A percentile compares a stretch with the other conserved stretches of the same genome.
Evolutionary conservation across 192 early-diverging fungal species (phyloP).

Genomic region (Nowakowskiella sp.): DNA sequence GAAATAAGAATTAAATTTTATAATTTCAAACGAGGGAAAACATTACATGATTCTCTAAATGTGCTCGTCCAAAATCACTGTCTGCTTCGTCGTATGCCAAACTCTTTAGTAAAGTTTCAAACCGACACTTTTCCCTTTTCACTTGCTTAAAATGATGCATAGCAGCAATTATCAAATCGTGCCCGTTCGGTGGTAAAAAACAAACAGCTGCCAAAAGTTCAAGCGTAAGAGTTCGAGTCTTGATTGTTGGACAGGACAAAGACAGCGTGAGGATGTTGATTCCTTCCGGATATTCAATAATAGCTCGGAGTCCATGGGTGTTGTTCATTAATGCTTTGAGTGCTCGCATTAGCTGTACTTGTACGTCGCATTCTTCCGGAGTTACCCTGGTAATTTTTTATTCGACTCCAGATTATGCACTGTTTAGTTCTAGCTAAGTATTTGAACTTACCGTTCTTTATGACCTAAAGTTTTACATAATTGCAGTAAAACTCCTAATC

Average conservation of each 20-base stretch:
- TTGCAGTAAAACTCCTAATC: constrained; percentile 8
- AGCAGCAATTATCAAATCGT: constrained; percentile 10
- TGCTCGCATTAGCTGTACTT: constrained; percentile 6
- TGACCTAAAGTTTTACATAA: constrained; percentile 4
- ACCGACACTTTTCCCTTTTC: constrained; percentile 2
- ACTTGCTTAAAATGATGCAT: constrained; percentile 9
- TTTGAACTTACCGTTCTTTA: background rate
- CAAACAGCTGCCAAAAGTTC: constrained; percentile 21
- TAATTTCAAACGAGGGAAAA: too few species aligned
- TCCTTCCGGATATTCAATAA: constrained; percentile 1
- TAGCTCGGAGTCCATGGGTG: constrained; percentile 12
- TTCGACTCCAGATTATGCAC: background rate
- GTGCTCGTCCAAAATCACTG: background rate
- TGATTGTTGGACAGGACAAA: background rate
- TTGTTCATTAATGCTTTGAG: constrained; percentile 23
- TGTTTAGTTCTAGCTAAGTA: background rate
- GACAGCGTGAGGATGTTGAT: constrained; percentile 11
- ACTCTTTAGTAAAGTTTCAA: constrained; percentile 4
- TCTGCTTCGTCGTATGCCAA: constrained; percentile 4
- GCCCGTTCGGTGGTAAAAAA: constrained; percentile 25
- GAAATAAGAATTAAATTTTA: too few species aligned
- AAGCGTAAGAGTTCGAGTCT: constrained; percentile 6
- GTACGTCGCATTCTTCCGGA: constrained; percentile 8
- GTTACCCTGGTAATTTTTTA: constrained; percentile 9
- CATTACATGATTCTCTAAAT: constrained; percentile 1